These are phyloP conservation scores for Coniochaeta sp. DNA, from an alignment of 2,329 filamentous ascomycete genomes.

Conservation along the genomic window DNA sequence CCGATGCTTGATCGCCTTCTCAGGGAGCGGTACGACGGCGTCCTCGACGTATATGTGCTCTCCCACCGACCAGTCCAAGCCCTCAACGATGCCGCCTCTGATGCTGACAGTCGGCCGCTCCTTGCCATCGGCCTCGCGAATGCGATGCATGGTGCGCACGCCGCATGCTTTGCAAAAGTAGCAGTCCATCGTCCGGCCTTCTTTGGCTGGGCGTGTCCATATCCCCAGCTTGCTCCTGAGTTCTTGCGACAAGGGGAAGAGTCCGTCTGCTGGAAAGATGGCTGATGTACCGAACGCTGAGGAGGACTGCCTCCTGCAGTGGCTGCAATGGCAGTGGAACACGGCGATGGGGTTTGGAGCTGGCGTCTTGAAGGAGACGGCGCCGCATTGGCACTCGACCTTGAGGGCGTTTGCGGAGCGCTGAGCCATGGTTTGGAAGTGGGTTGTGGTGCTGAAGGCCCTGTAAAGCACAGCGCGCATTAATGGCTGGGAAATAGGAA, in stretches of 20 bases:
- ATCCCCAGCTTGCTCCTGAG: slow-evolving; percentile 17
- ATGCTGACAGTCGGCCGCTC: slow-evolving; percentile 30
- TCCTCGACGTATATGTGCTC: slow-evolving; percentile 38
- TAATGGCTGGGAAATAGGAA: neutral
- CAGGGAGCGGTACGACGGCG: slow-evolving; percentile 36
- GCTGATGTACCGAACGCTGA: slow-evolving; percentile 40
- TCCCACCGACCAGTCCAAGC: slow-evolving; percentile 29
- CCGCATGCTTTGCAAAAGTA: slow-evolving; percentile 28
- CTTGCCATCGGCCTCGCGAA: slow-evolving; percentile 28
- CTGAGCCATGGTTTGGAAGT: neutral
- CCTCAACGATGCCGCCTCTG: slow-evolving; percentile 39
- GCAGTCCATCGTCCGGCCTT: slow-evolving; percentile 24
- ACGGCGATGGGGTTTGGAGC: slow-evolving; percentile 23
- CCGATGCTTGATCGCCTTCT: slow-evolving; percentile 16
- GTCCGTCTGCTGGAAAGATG: slow-evolving; percentile 30
- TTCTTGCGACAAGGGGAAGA: slow-evolving; percentile 25
- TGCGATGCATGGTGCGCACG: slow-evolving; percentile 38
- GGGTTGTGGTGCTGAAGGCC: neutral
- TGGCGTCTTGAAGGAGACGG: neutral
- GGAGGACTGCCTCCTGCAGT: slow-evolving; percentile 36
- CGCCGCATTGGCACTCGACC: neutral
- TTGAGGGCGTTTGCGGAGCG: neutral
- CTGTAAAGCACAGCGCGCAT: neutral
- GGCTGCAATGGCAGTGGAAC: slow-evolving; percentile 38
- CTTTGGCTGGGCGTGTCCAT: slow-evolving; percentile 21